Evolutionary conservation across 2,329 filamentous ascomycete species (phyloP), one percentile per base, ranked within the genome.

Genomic region (Piedraia hortae): DNA sequence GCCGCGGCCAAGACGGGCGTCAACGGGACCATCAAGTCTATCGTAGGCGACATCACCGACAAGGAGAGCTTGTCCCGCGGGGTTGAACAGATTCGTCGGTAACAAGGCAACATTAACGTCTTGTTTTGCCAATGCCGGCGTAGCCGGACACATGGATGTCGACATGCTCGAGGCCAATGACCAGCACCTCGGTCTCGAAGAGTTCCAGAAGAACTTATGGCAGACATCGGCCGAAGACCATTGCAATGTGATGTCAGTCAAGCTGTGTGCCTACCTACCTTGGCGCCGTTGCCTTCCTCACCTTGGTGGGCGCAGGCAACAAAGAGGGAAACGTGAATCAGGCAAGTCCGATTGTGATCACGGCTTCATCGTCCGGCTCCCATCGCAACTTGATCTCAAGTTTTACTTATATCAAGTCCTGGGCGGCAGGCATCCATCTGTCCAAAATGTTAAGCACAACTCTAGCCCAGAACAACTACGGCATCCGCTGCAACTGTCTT

Each of bases 401-500:
- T 19, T 47, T 48, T 25, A 46, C 50, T 1, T 58, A 56, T 30
- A 47, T 39, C 10, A 30, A 43, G 3, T 48, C 47, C 21, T 59
- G 59, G 32, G 47, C 52, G 1, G 53, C 44, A 0, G 41, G 45
- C 3, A 54, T 45, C 1, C 50, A 56, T 29, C 29, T 59, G 24
- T 45, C 53, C 10, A 59, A 59, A 36, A 44, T 47, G 35, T 37
- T 59, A 11, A 38, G 51, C 0, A 57, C 53, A 2, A 29, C 29
- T 4, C 43, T 39, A 28, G 49, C 29, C 11, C 43, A 30, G 23
- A 43, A 46, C 8, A 45, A 43, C 2, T 44, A 34, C 19, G 36
- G 42, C 12, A 57, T 60, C 17, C 44, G 56, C 1, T 45, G 46
- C 5, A 59, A 59, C 34, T 43, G 50, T 1, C 44, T 59, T 20